phyloP scores from a whole-genome alignment of 441 rosid species.

The Corymbia citriodora region DNA sequence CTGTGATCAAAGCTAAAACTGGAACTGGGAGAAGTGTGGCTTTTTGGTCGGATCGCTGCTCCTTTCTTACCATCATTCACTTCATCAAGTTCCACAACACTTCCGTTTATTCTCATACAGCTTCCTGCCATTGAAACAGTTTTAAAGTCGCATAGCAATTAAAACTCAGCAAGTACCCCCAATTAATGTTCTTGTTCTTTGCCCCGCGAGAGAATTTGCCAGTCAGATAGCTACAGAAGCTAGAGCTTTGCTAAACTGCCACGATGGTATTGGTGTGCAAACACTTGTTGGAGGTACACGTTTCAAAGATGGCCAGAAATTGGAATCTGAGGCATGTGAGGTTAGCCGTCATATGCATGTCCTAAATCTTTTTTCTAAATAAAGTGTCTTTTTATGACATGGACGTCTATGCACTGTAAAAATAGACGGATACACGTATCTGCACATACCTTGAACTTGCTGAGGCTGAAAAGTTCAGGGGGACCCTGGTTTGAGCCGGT shows the following conservation, averaged over 20 bases:
- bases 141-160: slow-evolving; percentile 44
- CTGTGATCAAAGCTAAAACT: slow-evolving; percentile 86
- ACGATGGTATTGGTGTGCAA: slow-evolving; percentile 73
- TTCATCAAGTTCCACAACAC: slow-evolving; percentile 26
- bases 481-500: neutral
- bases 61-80: neutral
- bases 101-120: slow-evolving; percentile 63
- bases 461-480: neutral
- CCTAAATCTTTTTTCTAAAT: neutral
- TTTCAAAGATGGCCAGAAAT: slow-evolving; percentile 82
- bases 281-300: slow-evolving; percentile 84
- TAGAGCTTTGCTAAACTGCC: slow-evolving; percentile 73
- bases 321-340: slow-evolving; percentile 83
- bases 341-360: slow-evolving; percentile 28
- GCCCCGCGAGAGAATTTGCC: slow-evolving; percentile 94
- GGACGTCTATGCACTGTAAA: neutral
- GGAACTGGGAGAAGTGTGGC: slow-evolving; percentile 92
- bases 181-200: slow-evolving; percentile 63
- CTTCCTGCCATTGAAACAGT: slow-evolving; percentile 99
- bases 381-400: neutral
- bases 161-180: slow-evolving; percentile 43
- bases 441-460: neutral
- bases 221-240: slow-evolving; percentile 96
- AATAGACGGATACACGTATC: neutral
- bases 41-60: slow-evolving; percentile 54